Percentiles rank a stretch among this genome's conserved stretches.
These are phyloP conservation scores for Bathelium albidoporum DNA, from an alignment of 495 filamentous ascomycete genomes.

Conservation along the genomic window DNA sequence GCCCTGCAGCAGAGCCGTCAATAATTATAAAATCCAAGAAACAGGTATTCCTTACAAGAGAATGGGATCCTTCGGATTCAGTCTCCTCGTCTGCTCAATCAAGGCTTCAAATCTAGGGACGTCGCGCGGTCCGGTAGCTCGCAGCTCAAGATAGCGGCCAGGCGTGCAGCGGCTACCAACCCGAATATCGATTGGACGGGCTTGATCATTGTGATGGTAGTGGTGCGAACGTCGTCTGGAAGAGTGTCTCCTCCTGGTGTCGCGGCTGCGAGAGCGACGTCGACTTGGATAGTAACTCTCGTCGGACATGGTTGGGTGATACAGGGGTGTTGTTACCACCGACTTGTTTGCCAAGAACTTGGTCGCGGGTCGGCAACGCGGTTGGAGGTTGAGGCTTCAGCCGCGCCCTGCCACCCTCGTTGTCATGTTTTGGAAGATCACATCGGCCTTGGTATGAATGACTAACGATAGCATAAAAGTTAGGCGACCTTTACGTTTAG, in stretches of 20 bases:
- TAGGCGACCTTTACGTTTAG: not conserved
- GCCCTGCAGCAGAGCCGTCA: slow-evolving; percentile 14
- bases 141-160: slow-evolving; percentile 16
- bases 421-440: no score
- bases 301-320: not conserved
- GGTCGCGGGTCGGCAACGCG: not conserved
- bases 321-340: not conserved
- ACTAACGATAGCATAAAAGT: not conserved
- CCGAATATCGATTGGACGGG: slow-evolving; percentile 12
- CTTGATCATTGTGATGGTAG: not conserved
- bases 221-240: not conserved
- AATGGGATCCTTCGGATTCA: slow-evolving; percentile 1
- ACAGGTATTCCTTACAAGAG: slow-evolving; percentile 8
- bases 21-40: not conserved
- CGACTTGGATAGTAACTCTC: not conserved
- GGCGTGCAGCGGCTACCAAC: slow-evolving; percentile 16
- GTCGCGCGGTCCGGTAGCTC: slow-evolving; percentile 15
- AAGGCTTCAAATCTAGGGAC: slow-evolving; percentile 17
- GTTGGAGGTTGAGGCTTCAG: not conserved
- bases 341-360: not conserved
- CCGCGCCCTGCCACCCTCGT: not conserved
- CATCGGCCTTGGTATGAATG: not conserved
- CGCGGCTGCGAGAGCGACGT: slow-evolving; percentile 1
- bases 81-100: slow-evolving; percentile 10
- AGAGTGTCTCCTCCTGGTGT: not conserved